Conservation (phyloP, 2,329 filamentous ascomycete species). For the Tolypocladium cylindrosporum region DNA sequence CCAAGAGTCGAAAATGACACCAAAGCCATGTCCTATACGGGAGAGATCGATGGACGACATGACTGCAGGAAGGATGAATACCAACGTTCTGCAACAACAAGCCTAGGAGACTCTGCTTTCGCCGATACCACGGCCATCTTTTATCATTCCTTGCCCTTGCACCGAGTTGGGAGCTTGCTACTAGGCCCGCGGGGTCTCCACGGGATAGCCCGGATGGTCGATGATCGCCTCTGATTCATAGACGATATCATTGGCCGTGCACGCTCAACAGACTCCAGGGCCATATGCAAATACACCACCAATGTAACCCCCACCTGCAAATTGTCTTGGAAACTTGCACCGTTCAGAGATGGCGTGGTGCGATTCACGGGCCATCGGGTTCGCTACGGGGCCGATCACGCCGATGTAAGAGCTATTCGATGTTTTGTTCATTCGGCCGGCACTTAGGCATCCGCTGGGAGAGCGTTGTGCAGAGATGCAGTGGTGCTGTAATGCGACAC, state of each 20-base stretch:
- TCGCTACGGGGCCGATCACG: background rate
- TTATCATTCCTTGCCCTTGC: background rate
- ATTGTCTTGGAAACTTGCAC: background rate
- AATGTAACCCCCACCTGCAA: background rate
- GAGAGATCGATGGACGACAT: background rate
- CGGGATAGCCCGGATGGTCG: background rate
- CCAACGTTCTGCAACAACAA: background rate
- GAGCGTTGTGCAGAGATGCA: background rate
- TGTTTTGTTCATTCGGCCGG: background rate
- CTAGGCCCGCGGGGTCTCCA: background rate
- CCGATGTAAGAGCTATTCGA: background rate
- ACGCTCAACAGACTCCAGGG: too few species aligned
- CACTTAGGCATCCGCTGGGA: background rate
- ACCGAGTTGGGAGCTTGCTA: background rate
- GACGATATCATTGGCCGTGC: background rate
- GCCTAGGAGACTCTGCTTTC: background rate
- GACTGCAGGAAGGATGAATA: background rate
- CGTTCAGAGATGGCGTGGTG: background rate
- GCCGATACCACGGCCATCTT: background rate
- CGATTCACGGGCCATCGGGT: background rate
- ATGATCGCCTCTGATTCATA: background rate
- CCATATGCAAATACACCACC: background rate
- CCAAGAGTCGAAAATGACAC: background rate
- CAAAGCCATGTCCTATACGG: background rate
- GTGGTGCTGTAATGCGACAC: background rate